phyloP scores from a whole-genome alignment of 495 filamentous ascomycete species.

The Aeminium ludgeri region DNA sequence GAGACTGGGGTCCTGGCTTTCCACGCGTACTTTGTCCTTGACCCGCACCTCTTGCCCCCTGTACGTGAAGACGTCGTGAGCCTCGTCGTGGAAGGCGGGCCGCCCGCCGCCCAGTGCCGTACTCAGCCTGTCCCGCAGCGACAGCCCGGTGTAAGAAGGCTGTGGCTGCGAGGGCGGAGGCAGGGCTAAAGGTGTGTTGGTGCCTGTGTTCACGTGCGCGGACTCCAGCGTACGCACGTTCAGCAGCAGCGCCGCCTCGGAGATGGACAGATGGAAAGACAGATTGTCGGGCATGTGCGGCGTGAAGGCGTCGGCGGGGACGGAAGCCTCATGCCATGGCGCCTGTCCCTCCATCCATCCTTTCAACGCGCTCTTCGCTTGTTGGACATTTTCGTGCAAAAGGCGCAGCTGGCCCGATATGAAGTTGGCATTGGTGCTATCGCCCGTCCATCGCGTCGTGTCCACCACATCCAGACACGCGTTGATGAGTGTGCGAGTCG shows the following conservation, averaged over 20 bases:
- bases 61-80: slow-evolving; percentile 47
- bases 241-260: slow-evolving; percentile 61
- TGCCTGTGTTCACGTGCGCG: slow-evolving; percentile 24
- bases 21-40: slow-evolving; percentile 75
- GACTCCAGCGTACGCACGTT: slow-evolving; percentile 64
- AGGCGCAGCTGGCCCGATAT: slow-evolving; percentile 66
- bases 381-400: slow-evolving; percentile 55
- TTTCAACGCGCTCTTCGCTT: slow-evolving; percentile 45
- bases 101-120: slow-evolving; percentile 36
- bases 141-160: slow-evolving; percentile 36
- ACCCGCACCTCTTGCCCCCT: slow-evolving; percentile 63
- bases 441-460: slow-evolving; percentile 51
- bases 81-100: slow-evolving; percentile 49
- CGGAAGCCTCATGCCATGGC: slow-evolving; percentile 41
- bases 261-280: slow-evolving; percentile 59
- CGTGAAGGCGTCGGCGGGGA: slow-evolving; percentile 36
- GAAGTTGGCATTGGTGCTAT: slow-evolving; percentile 42
- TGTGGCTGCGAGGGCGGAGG: slow-evolving; percentile 33
- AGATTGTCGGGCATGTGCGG: slow-evolving; percentile 42
- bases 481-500: slow-evolving; percentile 56
- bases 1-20: slow-evolving; percentile 78
- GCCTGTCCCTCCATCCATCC: slow-evolving; percentile 36
- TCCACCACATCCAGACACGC: slow-evolving; percentile 62
- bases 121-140: slow-evolving; percentile 39
- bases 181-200: slow-evolving; percentile 28